Evolutionary conservation across 2,329 filamentous ascomycete genomes (phyloP).

Genomic region (Colletotrichum tanaceti): DNA sequence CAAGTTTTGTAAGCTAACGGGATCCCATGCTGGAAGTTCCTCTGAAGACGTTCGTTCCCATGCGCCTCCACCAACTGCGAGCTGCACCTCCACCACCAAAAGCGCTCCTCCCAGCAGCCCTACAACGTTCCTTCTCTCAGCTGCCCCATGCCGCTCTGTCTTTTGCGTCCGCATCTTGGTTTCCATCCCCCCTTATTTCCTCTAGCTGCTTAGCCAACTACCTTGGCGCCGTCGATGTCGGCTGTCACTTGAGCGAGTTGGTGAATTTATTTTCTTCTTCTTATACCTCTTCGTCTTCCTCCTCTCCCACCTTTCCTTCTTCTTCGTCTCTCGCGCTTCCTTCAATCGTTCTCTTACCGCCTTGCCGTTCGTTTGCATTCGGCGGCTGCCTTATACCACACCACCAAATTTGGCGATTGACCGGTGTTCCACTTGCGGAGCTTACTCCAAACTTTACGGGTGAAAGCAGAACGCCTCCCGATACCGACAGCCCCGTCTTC

Average conservation of each 20-base stretch:
- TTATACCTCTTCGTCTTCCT: background rate
- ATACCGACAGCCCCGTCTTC: conserved; percentile 10
- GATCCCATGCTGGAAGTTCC: conserved; percentile 12
- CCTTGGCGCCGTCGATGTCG: conserved; percentile 13
- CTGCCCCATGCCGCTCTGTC: conserved; percentile 24
- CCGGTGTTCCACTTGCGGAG: conserved; percentile 14
- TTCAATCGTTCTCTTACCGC: background rate
- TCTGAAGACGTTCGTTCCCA: conserved; percentile 14
- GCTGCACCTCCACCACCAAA: conserved; percentile 20
- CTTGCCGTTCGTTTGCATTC: conserved; percentile 1
- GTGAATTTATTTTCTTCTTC: background rate
- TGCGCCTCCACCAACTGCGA: conserved; percentile 20
- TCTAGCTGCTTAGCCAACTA: conserved; percentile 24
- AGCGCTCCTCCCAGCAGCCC: conserved; percentile 29
- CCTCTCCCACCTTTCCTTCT: background rate
- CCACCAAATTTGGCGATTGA: background rate
- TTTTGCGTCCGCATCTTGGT: background rate
- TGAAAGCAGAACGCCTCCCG: background rate
- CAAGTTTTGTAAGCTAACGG: background rate
- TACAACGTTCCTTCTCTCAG: conserved; percentile 32
- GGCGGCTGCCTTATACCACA: conserved; percentile 12
- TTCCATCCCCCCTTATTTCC: conserved; percentile 16
- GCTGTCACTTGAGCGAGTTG: conserved; percentile 15
- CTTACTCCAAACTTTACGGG: background rate
- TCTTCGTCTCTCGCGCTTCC: too few relatives aligned